Evolutionary conservation across 2,329 filamentous ascomycete genomes (phyloP).

Genomic region (Aspergillus sp.): DNA sequence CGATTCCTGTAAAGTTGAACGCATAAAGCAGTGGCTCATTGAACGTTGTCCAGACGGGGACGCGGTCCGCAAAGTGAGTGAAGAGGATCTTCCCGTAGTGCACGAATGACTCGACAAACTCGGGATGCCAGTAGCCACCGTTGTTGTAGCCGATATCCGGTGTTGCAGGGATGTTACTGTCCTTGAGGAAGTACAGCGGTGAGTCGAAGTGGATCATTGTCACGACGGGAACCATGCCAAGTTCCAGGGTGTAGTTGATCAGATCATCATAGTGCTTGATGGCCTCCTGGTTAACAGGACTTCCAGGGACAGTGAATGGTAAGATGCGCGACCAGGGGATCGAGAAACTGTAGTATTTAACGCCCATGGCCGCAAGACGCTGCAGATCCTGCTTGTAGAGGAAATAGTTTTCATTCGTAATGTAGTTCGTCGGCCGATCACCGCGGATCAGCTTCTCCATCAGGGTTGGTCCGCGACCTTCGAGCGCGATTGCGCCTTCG

Average conservation of each 20-base stretch:
- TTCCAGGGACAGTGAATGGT: slow-evolving; percentile 51
- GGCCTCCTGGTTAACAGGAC: slow-evolving; percentile 52
- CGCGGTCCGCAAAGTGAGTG: slow-evolving; percentile 43
- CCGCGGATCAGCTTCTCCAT: slow-evolving; percentile 43
- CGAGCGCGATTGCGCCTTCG: slow-evolving; percentile 48
- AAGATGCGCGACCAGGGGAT: slow-evolving; percentile 56
- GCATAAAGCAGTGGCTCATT: slow-evolving; percentile 47
- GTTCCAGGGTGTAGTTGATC: slow-evolving; percentile 49
- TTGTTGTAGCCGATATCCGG: slow-evolving; percentile 35
- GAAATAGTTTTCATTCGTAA: slow-evolving; percentile 57
- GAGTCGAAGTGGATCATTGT: slow-evolving; percentile 45
- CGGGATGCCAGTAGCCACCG: slow-evolving; percentile 40
- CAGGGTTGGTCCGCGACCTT: slow-evolving; percentile 45
- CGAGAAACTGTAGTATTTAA: slow-evolving; percentile 49
- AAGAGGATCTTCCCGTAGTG: slow-evolving; percentile 47
- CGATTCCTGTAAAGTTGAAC: slow-evolving; percentile 52
- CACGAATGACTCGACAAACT: slow-evolving; percentile 47
- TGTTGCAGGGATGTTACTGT: slow-evolving; percentile 20
- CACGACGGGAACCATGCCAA: slow-evolving; percentile 50
- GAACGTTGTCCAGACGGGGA: slow-evolving; percentile 49
- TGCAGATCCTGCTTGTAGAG: slow-evolving; percentile 54
- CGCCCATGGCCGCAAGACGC: slow-evolving; percentile 44
- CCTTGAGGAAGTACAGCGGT: slow-evolving; percentile 30
- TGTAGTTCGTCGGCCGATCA: slow-evolving; percentile 49
- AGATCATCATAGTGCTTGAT: slow-evolving; percentile 56